Percentiles rank a stretch among this genome's conserved stretches.
phyloP scores from a whole-genome alignment of 129 eudicot genomes.

The Centaurea solstitialis region DNA sequence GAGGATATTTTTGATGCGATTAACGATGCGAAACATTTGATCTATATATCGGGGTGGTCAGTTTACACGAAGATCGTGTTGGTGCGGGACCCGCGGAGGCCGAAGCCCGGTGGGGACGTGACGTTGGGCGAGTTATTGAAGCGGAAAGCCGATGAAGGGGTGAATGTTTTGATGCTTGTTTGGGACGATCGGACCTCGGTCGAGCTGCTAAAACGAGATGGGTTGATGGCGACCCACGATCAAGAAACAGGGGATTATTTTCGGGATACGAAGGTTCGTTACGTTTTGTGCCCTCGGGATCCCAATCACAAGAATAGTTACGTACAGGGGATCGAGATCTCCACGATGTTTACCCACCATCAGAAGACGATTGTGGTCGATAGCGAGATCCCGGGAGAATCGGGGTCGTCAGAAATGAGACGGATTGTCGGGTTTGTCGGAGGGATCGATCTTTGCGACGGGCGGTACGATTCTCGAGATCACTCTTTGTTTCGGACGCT shows the following conservation, averaged over 20 bases:
- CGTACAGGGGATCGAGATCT: constrained; percentile 55
- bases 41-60: constrained; percentile 88
- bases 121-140: constrained; percentile 71
- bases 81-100: constrained; percentile 63
- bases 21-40: constrained; percentile 59
- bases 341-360: constrained; percentile 87
- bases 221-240: constrained; percentile 93
- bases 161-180: constrained; percentile 68
- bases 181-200: constrained; percentile 89
- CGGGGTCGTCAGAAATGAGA: constrained; percentile 30
- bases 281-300: constrained; percentile 67
- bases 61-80: constrained; percentile 62
- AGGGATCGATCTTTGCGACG: constrained; percentile 92
- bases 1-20: constrained; percentile 75
- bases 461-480: constrained; percentile 67
- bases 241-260: constrained; percentile 71
- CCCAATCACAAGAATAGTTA: constrained; percentile 62
- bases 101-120: constrained; percentile 48
- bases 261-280: constrained; percentile 55
- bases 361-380: constrained; percentile 81
- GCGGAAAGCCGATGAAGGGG: constrained; percentile 64
- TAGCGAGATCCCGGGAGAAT: constrained; percentile 30
- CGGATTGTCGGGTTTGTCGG: constrained; percentile 74
- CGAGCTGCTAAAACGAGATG: constrained; percentile 47
- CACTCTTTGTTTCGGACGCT: constrained; percentile 71